Evolutionary conservation across 495 filamentous ascomycete species (phyloP).

Genomic region (Talaromyces thailandensis): DNA sequence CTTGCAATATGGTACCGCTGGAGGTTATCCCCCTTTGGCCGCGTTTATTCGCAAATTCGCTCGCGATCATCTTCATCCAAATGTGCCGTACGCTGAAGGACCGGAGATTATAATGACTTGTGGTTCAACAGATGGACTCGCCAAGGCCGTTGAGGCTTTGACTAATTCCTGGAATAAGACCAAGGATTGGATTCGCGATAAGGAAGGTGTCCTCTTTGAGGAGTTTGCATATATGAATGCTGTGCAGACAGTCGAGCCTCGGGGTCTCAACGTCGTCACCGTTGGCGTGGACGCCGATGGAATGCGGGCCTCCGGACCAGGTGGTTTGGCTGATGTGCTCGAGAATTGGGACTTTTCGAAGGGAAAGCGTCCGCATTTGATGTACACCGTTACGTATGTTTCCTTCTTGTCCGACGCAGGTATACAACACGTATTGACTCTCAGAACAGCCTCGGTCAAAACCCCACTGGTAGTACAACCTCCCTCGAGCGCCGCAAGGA

Average conservation of each 20-base stretch:
- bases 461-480: constrained; percentile 73
- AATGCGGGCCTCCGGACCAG: constrained; percentile 57
- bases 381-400: constrained; percentile 86
- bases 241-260: constrained; percentile 53
- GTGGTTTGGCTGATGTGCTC: constrained; percentile 68
- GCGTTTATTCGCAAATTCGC: constrained; percentile 71
- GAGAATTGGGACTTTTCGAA: constrained; percentile 68
- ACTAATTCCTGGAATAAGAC: constrained; percentile 63
- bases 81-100: constrained; percentile 66
- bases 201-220: constrained; percentile 67
- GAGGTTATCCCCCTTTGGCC: constrained; percentile 68
- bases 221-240: constrained; percentile 71
- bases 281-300: constrained; percentile 72
- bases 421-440: background rate
- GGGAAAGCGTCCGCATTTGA: constrained; percentile 68
- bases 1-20: constrained; percentile 74
- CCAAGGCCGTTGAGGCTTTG: constrained; percentile 65
- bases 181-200: constrained; percentile 53
- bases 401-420: background rate
- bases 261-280: constrained; percentile 61
- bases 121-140: constrained; percentile 77
- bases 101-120: constrained; percentile 70
- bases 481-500: constrained; percentile 62
- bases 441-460: constrained; percentile 67
- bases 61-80: constrained; percentile 66